These are phyloP conservation scores for Ceratobasidium sp. DNA, from an alignment of 1,284 basidiomycete species.

Conservation along the genomic window DNA sequence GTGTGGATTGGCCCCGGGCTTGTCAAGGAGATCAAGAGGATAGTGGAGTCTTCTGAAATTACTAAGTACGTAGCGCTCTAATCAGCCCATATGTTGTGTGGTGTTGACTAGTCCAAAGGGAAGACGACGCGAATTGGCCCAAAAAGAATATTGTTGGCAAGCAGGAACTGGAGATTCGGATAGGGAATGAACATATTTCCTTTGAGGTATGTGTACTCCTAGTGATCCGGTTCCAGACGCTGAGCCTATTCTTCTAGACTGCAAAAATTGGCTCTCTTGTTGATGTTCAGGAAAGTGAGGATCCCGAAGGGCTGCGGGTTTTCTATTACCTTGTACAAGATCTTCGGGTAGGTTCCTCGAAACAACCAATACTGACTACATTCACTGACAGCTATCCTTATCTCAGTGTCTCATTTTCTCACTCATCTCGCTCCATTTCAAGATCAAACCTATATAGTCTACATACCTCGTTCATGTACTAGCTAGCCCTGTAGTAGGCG, in stretches of 20 bases:
- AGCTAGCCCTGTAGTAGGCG: background rate
- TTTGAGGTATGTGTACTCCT: slow-evolving; percentile 83
- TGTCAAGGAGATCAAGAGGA: slow-evolving; percentile 92
- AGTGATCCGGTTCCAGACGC: background rate
- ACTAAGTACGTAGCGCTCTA: slow-evolving; percentile 80
- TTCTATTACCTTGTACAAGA: slow-evolving; percentile 99
- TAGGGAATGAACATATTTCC: slow-evolving; percentile 96
- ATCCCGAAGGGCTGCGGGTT: slow-evolving; percentile 97
- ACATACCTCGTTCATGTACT: background rate
- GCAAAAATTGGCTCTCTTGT: slow-evolving; percentile 97
- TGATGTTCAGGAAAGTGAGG: slow-evolving; percentile 97
- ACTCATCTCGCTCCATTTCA: slow-evolving; percentile 97
- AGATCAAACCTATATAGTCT: slow-evolving; percentile 94
- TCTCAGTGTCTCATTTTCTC: slow-evolving; percentile 97
- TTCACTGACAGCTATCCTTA: background rate
- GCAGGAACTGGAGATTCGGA: slow-evolving; percentile 95
- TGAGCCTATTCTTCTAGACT: slow-evolving; percentile 72
- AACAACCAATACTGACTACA: background rate
- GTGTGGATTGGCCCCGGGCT: slow-evolving; percentile 96
- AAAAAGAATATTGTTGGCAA: slow-evolving; percentile 99
- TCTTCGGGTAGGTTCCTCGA: slow-evolving; percentile 76
- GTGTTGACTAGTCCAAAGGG: slow-evolving; percentile 66
- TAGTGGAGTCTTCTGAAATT: slow-evolving; percentile 96
- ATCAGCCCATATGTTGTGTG: too few relatives aligned
- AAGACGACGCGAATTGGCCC: slow-evolving; percentile 98